These are phyloP conservation scores for Pseudogymnoascus sp. DNA, from an alignment of 2,329 filamentous ascomycete species.

Conservation along the genomic window DNA sequence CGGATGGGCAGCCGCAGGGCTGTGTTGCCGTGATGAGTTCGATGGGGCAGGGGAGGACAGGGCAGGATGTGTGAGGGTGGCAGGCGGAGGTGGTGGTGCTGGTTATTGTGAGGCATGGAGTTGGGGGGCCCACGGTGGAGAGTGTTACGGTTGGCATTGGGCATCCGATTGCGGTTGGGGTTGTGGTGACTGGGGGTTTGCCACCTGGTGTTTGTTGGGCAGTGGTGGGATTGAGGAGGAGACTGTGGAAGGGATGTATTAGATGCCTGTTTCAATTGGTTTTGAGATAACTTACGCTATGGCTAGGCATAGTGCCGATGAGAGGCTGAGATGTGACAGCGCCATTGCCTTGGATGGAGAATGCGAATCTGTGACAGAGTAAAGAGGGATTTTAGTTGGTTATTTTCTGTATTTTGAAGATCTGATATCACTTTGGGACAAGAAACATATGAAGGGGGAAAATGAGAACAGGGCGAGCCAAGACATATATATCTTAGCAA, in stretches of 20 bases:
- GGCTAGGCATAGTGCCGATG: background rate
- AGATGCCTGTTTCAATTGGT: background rate
- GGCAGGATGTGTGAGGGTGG: background rate
- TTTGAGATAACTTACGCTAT: background rate
- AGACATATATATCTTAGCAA: background rate
- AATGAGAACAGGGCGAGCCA: background rate
- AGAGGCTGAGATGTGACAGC: background rate
- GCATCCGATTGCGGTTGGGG: background rate
- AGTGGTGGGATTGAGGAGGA: background rate
- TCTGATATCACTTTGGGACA: background rate
- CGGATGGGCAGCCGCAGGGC: background rate
- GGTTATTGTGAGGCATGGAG: background rate
- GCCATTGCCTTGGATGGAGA: background rate
- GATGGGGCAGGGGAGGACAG: background rate
- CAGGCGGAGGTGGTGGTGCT: background rate
- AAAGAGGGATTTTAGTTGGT: background rate
- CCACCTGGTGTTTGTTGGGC: background rate
- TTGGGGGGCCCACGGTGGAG: background rate
- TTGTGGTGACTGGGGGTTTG: background rate
- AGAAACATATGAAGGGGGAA: background rate
- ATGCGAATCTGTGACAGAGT: background rate
- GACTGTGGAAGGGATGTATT: background rate
- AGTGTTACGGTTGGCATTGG: background rate
- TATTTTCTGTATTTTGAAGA: background rate
- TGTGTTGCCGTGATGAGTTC: background rate